Base-by-base conservation (phyloP, 2,329 filamentous ascomycete species). In the Pyrenophora teres region DNA sequence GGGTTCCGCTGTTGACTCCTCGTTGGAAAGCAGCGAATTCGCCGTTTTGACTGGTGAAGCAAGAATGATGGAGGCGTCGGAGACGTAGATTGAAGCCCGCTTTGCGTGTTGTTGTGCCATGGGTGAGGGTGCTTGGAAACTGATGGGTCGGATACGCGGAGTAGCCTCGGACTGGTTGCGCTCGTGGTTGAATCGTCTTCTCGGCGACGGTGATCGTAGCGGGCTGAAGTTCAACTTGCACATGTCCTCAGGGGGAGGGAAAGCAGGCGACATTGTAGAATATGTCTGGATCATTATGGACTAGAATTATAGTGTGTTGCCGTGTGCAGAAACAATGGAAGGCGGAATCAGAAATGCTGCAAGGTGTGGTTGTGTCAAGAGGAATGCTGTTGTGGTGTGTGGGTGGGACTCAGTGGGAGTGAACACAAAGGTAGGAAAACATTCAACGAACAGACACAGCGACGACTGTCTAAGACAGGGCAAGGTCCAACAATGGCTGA, bases 71-170 rank as follows among this genome's bases (percentile, higher is more conserved):
- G 60, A 62, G 19, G 62, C 63, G 44, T 65, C 62, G 25, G 63
- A 65, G 16, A 66, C 63, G 50, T 65, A 66, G 36, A 66, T 64
- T 39, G 63, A 66, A 9, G 60, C 57, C n/a, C 60, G 49, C 41
- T 65, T 64, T 48, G 40, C 56, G 45, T 61, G 63, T 32, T 61
- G 63, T 32, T 52, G 45, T 10, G 54, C 54, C 51, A 59, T 56
- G 32, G 56, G 40, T 2, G 54, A 50, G 40, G 43, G 44, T 15
- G 40, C 43, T n/a, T 46, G 40, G 9, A 63, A 52, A 39, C 57
- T 63, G 21, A 65, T 58, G 12, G 60, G 57, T 15, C 62, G 59
- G 39, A 59, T 51, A 18, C 60, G 57, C 33, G 42, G 54, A 19
- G 64, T 59, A n/a, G 61, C 48, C 40, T 66, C 63, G 21, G 63